phyloP scores from a whole-genome alignment of 768 basidiomycete species.

The Lactarius akahatsu region DNA sequence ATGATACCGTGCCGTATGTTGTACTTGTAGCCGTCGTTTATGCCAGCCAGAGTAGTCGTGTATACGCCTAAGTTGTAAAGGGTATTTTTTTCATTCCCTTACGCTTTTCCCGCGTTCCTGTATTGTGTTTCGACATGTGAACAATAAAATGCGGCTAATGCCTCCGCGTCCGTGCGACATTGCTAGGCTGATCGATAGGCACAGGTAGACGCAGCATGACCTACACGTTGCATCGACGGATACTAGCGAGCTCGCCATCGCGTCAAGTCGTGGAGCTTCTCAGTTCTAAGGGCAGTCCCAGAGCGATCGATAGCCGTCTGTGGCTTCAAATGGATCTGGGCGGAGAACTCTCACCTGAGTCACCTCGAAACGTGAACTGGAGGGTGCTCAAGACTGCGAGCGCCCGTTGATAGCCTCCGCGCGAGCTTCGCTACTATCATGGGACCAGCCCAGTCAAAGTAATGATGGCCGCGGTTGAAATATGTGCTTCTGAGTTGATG shows the following conservation, averaged over 20 bases:
- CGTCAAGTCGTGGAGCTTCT: conserved; percentile 5
- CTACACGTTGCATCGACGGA: conserved; percentile 22
- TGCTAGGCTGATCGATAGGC: conserved; percentile 23
- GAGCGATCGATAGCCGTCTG: conserved; percentile 7
- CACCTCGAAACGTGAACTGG: not conserved
- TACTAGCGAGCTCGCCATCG: conserved; percentile 4
- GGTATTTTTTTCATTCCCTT: not conserved
- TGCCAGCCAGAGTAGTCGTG: not conserved
- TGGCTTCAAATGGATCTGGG: not conserved
- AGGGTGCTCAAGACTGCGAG: not conserved
- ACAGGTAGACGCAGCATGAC: conserved; percentile 14
- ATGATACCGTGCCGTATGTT: not conserved
- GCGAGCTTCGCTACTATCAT: not conserved
- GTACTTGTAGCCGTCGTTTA: conserved; percentile 5
- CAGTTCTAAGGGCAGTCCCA: not conserved
- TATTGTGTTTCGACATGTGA: conserved; percentile 6
- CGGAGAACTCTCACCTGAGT: not conserved
- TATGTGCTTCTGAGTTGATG: conserved; percentile 10
- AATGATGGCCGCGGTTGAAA: not conserved
- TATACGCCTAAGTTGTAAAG: not conserved
- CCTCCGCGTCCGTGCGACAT: conserved; percentile 8
- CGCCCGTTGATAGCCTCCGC: not conserved
- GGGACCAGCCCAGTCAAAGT: not conserved
- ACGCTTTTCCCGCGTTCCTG: conserved; percentile 5
- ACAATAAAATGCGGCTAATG: conserved; percentile 12